Conservation (phyloP, 2,329 filamentous ascomycete species). For the Claviceps citrina region DNA sequence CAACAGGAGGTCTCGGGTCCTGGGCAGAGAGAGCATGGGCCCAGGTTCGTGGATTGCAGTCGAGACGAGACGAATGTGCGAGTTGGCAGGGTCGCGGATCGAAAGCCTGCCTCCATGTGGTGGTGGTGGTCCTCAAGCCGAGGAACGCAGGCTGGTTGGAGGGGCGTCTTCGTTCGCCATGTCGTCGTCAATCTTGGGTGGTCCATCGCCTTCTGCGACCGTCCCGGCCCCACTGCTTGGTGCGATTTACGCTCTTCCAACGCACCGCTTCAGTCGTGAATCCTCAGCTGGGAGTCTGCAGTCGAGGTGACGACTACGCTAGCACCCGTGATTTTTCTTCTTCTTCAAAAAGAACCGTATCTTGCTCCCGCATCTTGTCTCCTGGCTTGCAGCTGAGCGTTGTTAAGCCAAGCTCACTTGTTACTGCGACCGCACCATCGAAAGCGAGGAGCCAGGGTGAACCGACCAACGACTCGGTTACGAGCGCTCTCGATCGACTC, state of each 20-base stretch:
- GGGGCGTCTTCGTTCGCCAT: too few species aligned
- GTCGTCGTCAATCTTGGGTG: not conserved
- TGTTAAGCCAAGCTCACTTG: not conserved
- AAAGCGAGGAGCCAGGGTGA: not conserved
- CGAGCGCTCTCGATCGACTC: not conserved
- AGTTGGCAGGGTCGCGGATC: not conserved
- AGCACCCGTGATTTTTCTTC: too few species aligned
- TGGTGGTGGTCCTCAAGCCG: slow-evolving; percentile 5
- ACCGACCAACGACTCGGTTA: not conserved
- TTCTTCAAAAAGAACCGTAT: not conserved
- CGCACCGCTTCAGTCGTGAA: not conserved
- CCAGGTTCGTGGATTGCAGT: not conserved
- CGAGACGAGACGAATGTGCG: not conserved
- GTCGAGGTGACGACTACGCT: too few species aligned
- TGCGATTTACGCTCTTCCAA: not conserved
- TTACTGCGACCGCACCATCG: not conserved
- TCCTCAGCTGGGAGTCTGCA: not conserved
- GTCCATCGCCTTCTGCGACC: not conserved
- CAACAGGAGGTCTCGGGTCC: not conserved
- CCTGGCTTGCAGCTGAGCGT: not conserved
- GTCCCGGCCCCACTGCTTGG: not conserved
- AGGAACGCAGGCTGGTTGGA: slow-evolving; percentile 2
- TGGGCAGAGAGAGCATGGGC: not conserved
- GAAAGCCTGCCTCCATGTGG: slow-evolving; percentile 4
- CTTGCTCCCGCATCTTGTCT: not conserved